A percentile compares a stretch with the other conserved stretches of the same genome.
phyloP scores from a whole-genome alignment of 805 yeast genomes.

The Helenozyma baotianmanensis region DNA sequence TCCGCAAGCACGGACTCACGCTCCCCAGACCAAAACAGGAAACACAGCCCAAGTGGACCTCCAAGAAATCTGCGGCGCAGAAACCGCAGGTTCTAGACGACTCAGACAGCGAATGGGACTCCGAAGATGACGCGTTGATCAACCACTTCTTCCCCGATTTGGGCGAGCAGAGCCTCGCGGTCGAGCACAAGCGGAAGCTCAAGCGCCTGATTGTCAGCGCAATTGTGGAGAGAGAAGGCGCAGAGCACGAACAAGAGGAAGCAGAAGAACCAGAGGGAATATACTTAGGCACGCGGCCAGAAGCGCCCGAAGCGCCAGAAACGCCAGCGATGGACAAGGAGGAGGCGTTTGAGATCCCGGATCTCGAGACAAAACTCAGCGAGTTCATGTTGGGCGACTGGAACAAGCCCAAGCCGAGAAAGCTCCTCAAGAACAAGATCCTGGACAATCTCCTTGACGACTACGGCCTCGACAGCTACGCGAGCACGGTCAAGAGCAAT shows the following conservation, averaged over 20 bases:
- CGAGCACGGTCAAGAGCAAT: conserved; percentile 22
- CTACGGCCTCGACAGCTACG: conserved; percentile 33
- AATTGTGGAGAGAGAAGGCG: conserved; percentile 10
- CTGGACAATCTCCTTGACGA: conserved; percentile 33
- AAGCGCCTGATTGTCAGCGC: conserved; percentile 30
- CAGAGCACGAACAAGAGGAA: conserved; percentile 7
- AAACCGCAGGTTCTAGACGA: conserved; percentile 19
- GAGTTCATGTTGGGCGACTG: conserved; percentile 12
- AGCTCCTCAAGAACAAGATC: conserved; percentile 25
- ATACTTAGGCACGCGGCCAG: conserved; percentile 26
- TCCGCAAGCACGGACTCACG: conserved; percentile 38
- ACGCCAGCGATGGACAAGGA: background rate
- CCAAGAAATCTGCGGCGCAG: conserved; percentile 19
- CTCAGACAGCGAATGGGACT: conserved; percentile 36
- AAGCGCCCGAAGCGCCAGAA: conserved; percentile 1
- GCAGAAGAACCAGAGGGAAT: conserved; percentile 30
- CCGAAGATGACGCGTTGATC: conserved; percentile 37
- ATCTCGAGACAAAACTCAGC: conserved; percentile 16
- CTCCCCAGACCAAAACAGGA: conserved; percentile 9
- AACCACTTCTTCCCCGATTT: conserved; percentile 38
- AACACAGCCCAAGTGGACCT: conserved; percentile 31
- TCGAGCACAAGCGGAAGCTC: conserved; percentile 32
- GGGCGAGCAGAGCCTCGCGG: conserved; percentile 28
- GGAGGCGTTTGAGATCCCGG: conserved; percentile 12
- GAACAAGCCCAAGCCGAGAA: conserved; percentile 21